Evolutionary conservation across 2,329 filamentous ascomycete species (phyloP), one percentile per base, ranked within the genome.

Genomic region (Cladobotryum protrusum): DNA sequence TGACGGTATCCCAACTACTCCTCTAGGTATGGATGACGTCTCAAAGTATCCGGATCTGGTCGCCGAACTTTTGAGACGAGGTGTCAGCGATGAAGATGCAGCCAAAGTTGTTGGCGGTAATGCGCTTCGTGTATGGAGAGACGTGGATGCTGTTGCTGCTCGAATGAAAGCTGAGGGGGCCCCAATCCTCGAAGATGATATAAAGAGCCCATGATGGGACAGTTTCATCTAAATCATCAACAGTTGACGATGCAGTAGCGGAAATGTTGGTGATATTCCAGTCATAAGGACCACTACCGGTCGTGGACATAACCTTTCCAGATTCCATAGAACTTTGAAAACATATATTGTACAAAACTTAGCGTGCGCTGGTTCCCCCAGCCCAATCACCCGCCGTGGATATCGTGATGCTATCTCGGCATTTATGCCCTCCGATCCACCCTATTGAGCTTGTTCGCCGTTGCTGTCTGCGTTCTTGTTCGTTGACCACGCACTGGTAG

Each of bases 401-500:
- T 29, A 29, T 29, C 24, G 24, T 29, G 24, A 36, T 19, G 9
- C 37, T 17, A 19, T 12, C 3, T 17, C 29, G 32, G 32, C 14
- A 13, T 12, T 54, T 55, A 67, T 34, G 62, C 58, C 37, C 57
- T 57, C 40, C 65, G 61, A 55, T 82, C 73, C 39, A 83, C 61
- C 55, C 64, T 71, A 67, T 87, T 87, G 64, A 86, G 69, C 64
- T 77, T 84, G 66, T 73, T 78, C 43, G 82, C 75, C 20, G 75
- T 83, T 55, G 71, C 64, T 56, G 77, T 84, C 68, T 86, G 92
- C 65, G 75, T 88, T 65, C 88, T 85, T 52, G 93, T 97, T 61
- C 79, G 82, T 72, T 99, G 93, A 59, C 93, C 93, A 59, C 93
- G 81, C 48, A 93, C 92, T 4, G 93, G 93, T 72, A 97, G 71